Base-by-base conservation (phyloP, 2,329 filamentous ascomycete species). In the Teratosphaeriaceae sp. region DNA sequence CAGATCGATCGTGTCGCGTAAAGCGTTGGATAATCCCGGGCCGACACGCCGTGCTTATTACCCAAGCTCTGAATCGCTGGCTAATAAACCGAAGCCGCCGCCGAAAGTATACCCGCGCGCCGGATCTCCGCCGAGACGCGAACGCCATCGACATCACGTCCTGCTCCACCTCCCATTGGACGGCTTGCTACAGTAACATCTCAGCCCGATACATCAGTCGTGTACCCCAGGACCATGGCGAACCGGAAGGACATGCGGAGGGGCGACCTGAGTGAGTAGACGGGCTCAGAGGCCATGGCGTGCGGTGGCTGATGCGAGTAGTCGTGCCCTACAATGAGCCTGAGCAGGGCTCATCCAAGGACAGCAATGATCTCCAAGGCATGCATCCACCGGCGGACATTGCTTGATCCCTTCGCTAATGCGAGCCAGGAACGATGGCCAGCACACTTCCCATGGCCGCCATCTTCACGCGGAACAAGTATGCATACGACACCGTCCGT, bases 391-490 rank as follows among this genome's bases (percentile, higher is more conserved):
- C n/a, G n/a, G n/a, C n/a, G n/a, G n/a, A n/a, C n/a, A n/a, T n/a
- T n/a, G n/a, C n/a, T n/a, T n/a, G n/a, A n/a, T 19, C 11, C 7
- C 27, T 15, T 18, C 38, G 11, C n/a, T n/a, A n/a, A n/a, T 21
- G 31, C 44, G 41, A 39, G 8, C 2, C 22, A 45, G 44, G 74
- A 56, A 79, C 78, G 38, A 74, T 82, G 69, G 72, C 76, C 41
- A 90, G 83, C 60, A 94, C 89, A 26, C 73, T 97, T 61, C 90
- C 90, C 46, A 96, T 96, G 90, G 88, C 87, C 45, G 89, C 89
- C 76, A 94, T 95, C 76, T 92, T 95, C 64, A 92, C 85, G 56
- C 78, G 88, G 54, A 95, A 94, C 70, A 85, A 86, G 76, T 92
- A 29, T 68, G 72, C 29, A 33, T 4, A 18, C 39, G 23, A 21